Base-by-base conservation (phyloP, 805 yeast genomes). In the Lipomyces anomalus region DNA sequence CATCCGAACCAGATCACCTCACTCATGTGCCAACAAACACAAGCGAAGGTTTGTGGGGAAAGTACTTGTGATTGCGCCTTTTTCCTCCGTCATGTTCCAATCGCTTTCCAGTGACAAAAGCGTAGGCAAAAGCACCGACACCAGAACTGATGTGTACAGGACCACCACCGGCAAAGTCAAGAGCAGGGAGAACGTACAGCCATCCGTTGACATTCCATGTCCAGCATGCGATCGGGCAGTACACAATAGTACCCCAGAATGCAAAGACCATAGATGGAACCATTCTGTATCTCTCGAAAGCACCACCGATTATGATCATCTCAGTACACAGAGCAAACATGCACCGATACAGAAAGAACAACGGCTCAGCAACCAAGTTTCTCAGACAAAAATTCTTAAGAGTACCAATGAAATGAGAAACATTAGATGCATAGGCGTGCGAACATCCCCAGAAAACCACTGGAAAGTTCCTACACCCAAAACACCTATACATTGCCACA, bases 391-490 rank as follows among this genome's bases (percentile, higher is more conserved):
- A 87, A 67, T 85, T 82, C 58, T 75, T 75, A 63, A 90, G 71
- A 50, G 86, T 77, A 46, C 98, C 98, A 56, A 87, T 72, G 67
- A 88, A 84, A 17, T 70, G 73, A 11, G 85, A 75, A 13, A 78
- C 79, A 47, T 73, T 68, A 62, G 82, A 85, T 22, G 90, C 74
- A 64, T 90, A 90, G 17, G 87, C 82, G 47, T 92, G 74, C 11
- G 97, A 85, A 67, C 84, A 90, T 52, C 97, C 98, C 96, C 97
- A 88, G 72, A 88, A 89, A 88, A 92, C 97, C 98, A 90, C 66
- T 92, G 96, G 76, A 92, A 87, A 1, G 84, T 68, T 5, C 88
- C 79, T 26, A 90, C 70, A 56, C 92, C 80, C 18, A 79, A 80
- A 18, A 94, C 87, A 84, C 87, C 88, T 62, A 92, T 69, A 4